phyloP scores from a whole-genome alignment of 2,329 filamentous ascomycete species.

The Davidsoniella australis region DNA sequence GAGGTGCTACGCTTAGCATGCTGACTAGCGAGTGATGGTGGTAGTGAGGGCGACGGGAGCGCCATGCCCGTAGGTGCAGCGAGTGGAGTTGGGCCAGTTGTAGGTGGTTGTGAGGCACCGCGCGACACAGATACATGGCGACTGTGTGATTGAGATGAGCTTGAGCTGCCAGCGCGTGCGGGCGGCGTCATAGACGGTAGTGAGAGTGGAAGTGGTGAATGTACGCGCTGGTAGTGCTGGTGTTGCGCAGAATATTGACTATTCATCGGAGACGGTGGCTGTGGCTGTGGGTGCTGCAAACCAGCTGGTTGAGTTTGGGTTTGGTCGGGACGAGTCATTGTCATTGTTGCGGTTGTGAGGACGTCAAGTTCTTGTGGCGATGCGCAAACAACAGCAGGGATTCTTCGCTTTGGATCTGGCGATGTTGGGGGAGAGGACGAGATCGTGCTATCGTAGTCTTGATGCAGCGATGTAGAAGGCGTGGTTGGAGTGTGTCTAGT shows the following conservation, averaged over 20 bases:
- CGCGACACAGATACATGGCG: conserved; percentile 12
- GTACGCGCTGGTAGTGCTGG: conserved; percentile 8
- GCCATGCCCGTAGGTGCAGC: conserved; percentile 10
- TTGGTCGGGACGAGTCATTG: conserved; percentile 7
- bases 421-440: no score
- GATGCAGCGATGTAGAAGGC: no score
- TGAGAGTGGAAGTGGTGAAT: conserved; percentile 10
- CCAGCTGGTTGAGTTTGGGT: conserved; percentile 5
- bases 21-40: conserved; percentile 9
- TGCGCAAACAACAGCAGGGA: background rate
- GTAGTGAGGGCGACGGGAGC: conserved; percentile 6
- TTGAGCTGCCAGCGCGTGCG: conserved; percentile 16
- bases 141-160: conserved; percentile 18
- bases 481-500: no score
- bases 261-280: conserved; percentile 4
- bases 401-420: background rate
- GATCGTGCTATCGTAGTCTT: no score
- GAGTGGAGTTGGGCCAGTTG: conserved; percentile 1
- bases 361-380: no score
- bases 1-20: conserved; percentile 23
- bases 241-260: conserved; percentile 4
- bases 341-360: background rate
- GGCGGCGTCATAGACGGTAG: conserved; percentile 10
- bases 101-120: conserved; percentile 6
- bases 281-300: conserved; percentile 11